phyloP scores from a whole-genome alignment of 257 asterid species.

The Nicotiana otophora region DNA sequence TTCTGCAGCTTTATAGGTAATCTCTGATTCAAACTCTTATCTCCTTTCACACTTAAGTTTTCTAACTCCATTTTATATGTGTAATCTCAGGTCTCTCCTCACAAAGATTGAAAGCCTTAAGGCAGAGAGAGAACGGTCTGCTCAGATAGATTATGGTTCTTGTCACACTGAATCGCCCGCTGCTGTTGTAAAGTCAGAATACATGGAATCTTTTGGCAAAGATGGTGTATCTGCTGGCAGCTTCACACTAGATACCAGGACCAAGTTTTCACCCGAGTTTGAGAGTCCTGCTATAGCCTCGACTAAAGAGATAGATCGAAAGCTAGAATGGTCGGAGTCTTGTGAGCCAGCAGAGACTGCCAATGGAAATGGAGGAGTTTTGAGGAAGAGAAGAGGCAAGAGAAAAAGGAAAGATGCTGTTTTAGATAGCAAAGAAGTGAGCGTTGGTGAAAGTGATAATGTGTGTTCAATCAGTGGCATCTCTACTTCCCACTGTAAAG shows the following conservation, averaged over 20 bases:
- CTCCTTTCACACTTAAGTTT: background rate
- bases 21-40: background rate
- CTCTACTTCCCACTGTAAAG: constrained; percentile 34
- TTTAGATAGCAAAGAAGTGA: constrained; percentile 41
- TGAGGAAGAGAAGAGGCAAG: constrained; percentile 61
- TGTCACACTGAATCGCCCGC: constrained; percentile 39
- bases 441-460: constrained; percentile 53
- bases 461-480: constrained; percentile 39
- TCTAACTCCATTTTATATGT: background rate
- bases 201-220: constrained; percentile 39
- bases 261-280: constrained; percentile 33
- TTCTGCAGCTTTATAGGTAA: background rate
- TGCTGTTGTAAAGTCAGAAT: constrained; percentile 39
- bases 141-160: constrained; percentile 6
- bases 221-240: constrained; percentile 64
- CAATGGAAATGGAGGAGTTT: constrained; percentile 30
- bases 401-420: constrained; percentile 55
- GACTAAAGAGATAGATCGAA: constrained; percentile 17
- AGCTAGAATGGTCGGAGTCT: constrained; percentile 27
- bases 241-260: constrained; percentile 47
- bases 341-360: constrained; percentile 18
- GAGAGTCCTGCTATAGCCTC: constrained; percentile 25
- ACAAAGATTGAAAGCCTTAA: constrained; percentile 51
- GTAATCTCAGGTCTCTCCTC: constrained; percentile 57
- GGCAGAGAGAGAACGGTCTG: constrained; percentile 31